A percentile compares a stretch with the other conserved stretches of the same genome.
Conservation (phyloP, 2,329 filamentous ascomycete species). For the Pseudopithomyces maydicus region DNA sequence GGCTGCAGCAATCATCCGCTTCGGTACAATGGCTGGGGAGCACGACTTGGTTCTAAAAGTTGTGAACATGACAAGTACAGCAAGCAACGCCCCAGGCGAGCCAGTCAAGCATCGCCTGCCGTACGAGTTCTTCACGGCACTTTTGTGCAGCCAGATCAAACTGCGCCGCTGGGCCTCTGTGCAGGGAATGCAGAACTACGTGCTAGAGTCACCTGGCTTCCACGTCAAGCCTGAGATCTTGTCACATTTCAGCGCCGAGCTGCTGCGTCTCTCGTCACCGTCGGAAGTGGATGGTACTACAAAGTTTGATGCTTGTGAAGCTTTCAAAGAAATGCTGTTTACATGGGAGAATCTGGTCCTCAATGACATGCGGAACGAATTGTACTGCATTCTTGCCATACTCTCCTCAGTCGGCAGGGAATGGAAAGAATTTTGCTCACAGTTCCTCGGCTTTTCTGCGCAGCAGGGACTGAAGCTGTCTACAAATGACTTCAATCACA, state of each 20-base stretch:
- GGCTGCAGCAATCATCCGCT: slow-evolving; percentile 59
- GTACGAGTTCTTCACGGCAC: slow-evolving; percentile 41
- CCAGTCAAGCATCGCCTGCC: slow-evolving; percentile 35
- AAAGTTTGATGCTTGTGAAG: slow-evolving; percentile 21
- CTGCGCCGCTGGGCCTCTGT: slow-evolving; percentile 49
- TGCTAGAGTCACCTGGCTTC: slow-evolving; percentile 29
- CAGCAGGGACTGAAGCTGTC: slow-evolving; percentile 33
- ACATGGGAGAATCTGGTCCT: slow-evolving; percentile 36
- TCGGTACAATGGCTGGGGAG: slow-evolving; percentile 58
- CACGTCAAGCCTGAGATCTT: slow-evolving; percentile 33
- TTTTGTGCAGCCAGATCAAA: slow-evolving; percentile 51
- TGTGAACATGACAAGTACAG: slow-evolving; percentile 26
- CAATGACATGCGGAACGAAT: slow-evolving; percentile 28
- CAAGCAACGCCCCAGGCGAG: slow-evolving; percentile 22
- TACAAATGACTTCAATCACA: slow-evolving; percentile 54
- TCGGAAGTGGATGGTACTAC: slow-evolving; percentile 9
- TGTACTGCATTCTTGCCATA: slow-evolving; percentile 38
- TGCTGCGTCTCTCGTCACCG: slow-evolving; percentile 29
- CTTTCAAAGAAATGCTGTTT: slow-evolving; percentile 37
- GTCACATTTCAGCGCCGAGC: slow-evolving; percentile 34
- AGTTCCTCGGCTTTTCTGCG: slow-evolving; percentile 34
- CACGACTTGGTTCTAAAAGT: slow-evolving; percentile 40
- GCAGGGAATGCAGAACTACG: slow-evolving; percentile 42
- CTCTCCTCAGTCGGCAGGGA: slow-evolving; percentile 32
- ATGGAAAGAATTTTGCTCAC: slow-evolving; percentile 36